Conservation (phyloP, 495 filamentous ascomycete genomes). For the Echria macrotheca region DNA sequence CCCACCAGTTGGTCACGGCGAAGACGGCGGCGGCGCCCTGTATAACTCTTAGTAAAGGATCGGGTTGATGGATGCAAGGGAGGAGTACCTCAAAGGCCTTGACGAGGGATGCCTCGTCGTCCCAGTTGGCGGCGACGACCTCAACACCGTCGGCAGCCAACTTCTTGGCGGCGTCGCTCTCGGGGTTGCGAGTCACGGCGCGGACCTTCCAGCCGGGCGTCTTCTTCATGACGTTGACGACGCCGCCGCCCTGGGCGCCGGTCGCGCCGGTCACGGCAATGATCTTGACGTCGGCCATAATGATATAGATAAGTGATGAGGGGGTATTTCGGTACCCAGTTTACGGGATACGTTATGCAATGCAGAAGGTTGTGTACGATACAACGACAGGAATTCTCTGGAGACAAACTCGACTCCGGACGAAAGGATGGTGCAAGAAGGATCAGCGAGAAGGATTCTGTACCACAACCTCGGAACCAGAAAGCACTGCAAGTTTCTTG, state of each 20-base stretch:
- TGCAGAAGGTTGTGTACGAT: too few species aligned
- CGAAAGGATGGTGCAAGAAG: too few species aligned
- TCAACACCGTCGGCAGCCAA: constrained; percentile 16
- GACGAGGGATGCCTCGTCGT: constrained; percentile 14
- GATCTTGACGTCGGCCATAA: constrained; percentile 9
- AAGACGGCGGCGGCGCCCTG: constrained; percentile 12
- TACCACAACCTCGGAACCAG: too few species aligned
- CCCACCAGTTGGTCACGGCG: constrained; percentile 15
- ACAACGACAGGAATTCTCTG: too few species aligned
- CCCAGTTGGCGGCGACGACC: constrained; percentile 19
- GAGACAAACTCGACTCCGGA: too few species aligned
- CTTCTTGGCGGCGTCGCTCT: constrained; percentile 12
- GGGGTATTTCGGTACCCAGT: too few species aligned
- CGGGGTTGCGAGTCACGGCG: constrained; percentile 17
- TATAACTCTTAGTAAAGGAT: neutral
- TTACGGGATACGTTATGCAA: too few species aligned
- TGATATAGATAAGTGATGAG: too few species aligned
- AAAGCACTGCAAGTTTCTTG: too few species aligned
- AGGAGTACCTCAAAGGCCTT: constrained; percentile 9
- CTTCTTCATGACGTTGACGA: constrained; percentile 14
- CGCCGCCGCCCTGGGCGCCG: constrained; percentile 18
- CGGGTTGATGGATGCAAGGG: neutral
- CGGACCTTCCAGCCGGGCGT: constrained; percentile 15
- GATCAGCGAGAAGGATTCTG: too few species aligned
- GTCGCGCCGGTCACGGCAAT: constrained; percentile 18